A percentile compares a stretch with the other conserved stretches of the same genome.
Conservation (phyloP, 805 yeast species). For the Starmerella davenportii region DNA sequence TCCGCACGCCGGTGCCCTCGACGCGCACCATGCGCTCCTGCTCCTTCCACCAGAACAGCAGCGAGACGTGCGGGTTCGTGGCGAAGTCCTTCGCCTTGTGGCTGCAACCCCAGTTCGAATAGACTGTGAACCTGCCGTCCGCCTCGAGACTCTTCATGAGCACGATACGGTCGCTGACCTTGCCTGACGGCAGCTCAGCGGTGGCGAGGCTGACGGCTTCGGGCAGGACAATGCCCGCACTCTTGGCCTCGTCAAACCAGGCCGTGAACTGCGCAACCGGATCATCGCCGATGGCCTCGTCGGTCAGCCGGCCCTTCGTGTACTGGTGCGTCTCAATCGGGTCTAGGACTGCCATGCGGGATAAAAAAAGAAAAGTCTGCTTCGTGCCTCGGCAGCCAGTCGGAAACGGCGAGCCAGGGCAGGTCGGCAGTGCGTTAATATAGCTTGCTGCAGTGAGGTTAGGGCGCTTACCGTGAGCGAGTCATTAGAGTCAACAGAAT, state of each 20-base stretch:
- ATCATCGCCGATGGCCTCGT: constrained; percentile 42
- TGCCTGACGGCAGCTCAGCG: constrained; percentile 74
- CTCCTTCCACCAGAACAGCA: constrained; percentile 83
- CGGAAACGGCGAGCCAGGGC: neutral
- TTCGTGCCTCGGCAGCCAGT: neutral
- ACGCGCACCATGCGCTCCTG: constrained; percentile 84
- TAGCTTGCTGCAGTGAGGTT: too few species aligned
- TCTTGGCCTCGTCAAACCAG: constrained; percentile 71
- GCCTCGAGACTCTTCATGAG: constrained; percentile 78
- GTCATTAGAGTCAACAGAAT: too few species aligned
- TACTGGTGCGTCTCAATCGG: constrained; percentile 15
- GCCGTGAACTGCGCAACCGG: constrained; percentile 43
- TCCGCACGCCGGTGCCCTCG: constrained; percentile 67
- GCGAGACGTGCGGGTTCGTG: constrained; percentile 61
- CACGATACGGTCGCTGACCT: constrained; percentile 70
- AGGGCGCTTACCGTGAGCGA: too few species aligned
- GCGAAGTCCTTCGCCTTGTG: constrained; percentile 59
- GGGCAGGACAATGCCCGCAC: constrained; percentile 42
- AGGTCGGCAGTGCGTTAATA: neutral
- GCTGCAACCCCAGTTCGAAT: constrained; percentile 80
- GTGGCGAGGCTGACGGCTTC: constrained; percentile 82
- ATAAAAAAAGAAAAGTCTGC: too few species aligned
- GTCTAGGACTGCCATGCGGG: constrained; percentile 11
- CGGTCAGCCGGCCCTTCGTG: constrained; percentile 35
- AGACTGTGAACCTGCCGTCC: constrained; percentile 58